Percentiles rank a stretch among this genome's conserved stretches.
Conservation (phyloP, 169 alveolate species). For the Plasmodium gaboni region DNA sequence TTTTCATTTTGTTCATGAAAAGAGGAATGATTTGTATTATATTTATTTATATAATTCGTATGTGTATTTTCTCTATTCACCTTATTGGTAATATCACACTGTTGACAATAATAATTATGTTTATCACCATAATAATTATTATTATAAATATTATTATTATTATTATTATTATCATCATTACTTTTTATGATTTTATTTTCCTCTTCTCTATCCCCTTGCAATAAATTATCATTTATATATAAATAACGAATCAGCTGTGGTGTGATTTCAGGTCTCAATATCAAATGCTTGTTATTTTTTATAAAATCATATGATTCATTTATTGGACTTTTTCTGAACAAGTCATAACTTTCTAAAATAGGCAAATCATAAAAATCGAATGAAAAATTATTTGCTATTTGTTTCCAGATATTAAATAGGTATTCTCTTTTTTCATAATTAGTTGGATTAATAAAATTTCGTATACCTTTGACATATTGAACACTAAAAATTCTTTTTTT, state of each 20-base stretch:
- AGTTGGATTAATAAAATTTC: slow-evolving; percentile 20
- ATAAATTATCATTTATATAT: slow-evolving; percentile 12
- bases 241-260: slow-evolving; percentile 54
- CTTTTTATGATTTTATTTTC: background rate
- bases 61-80: too few species aligned
- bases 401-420: slow-evolving; percentile 61
- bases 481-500: background rate
- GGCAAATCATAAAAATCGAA: slow-evolving; percentile 62
- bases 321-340: slow-evolving; percentile 38
- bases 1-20: too few species aligned
- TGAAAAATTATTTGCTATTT: slow-evolving; percentile 43
- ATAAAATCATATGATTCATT: slow-evolving; percentile 68
- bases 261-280: slow-evolving; percentile 67
- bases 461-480: slow-evolving; percentile 38
- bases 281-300: slow-evolving; percentile 51
- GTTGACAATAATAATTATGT: too few species aligned
- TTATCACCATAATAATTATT: background rate
- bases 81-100: background rate
- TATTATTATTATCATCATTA: background rate
- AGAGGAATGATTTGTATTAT: too few species aligned
- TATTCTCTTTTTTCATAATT: slow-evolving; percentile 53
- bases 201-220: background rate
- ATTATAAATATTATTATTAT: background rate
- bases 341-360: slow-evolving; percentile 31
- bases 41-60: too few species aligned